Evolutionary conservation across 2,329 filamentous ascomycete genomes (phyloP).

Genomic region (Sclerotinia nivalis): DNA sequence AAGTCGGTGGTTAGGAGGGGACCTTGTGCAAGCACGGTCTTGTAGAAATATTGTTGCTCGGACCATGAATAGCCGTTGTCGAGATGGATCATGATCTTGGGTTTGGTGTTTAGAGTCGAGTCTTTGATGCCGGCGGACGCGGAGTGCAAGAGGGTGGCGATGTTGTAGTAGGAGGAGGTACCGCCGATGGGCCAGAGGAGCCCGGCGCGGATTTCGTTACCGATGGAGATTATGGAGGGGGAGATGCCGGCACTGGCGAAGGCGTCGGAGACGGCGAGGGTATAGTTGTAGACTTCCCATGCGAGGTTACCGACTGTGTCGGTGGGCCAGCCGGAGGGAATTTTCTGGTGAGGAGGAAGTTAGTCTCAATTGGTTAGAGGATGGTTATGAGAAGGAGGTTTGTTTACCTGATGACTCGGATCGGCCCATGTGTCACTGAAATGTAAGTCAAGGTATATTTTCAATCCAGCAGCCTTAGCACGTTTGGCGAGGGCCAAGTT

Average conservation of each 20-base stretch:
- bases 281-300: conserved; percentile 69
- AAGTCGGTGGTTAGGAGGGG: conserved; percentile 56
- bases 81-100: conserved; percentile 73
- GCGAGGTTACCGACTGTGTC: conserved; percentile 57
- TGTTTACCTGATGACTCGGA: conserved; percentile 56
- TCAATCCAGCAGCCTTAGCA: conserved; percentile 62
- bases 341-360: conserved; percentile 42
- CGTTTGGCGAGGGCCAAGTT: conserved; percentile 67
- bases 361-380: not conserved
- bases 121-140: conserved; percentile 66
- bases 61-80: conserved; percentile 75
- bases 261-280: conserved; percentile 58
- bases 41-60: conserved; percentile 62
- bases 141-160: conserved; percentile 64
- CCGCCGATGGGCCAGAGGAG: conserved; percentile 66
- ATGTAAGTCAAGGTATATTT: conserved; percentile 61
- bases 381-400: not conserved
- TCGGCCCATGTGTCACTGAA: conserved; percentile 73
- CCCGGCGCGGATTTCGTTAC: conserved; percentile 70
- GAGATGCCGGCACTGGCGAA: conserved; percentile 58
- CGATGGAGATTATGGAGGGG: conserved; percentile 66
- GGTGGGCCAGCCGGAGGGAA: conserved; percentile 64
- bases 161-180: conserved; percentile 57
- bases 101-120: conserved; percentile 55
- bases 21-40: conserved; percentile 54